phyloP scores from a whole-genome alignment of 768 basidiomycete species.

The Russula sp. region DNA sequence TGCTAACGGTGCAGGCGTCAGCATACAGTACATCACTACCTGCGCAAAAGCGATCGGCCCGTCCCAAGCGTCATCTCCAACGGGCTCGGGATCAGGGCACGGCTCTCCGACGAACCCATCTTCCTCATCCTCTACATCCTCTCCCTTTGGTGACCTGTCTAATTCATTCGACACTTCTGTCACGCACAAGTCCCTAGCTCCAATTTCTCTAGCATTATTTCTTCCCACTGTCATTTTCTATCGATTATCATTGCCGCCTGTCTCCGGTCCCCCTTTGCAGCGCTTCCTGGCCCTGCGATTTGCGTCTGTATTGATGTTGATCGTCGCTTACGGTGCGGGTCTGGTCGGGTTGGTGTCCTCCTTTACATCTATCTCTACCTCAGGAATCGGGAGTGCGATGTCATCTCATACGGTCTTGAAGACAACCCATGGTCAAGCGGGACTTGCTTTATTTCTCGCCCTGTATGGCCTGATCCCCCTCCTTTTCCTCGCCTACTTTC shows the following conservation, averaged over 20 bases:
- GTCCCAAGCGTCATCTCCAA: neutral
- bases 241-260: constrained; percentile 37
- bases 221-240: constrained; percentile 36
- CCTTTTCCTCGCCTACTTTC: constrained; percentile 29
- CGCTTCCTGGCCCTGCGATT: constrained; percentile 29
- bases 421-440: constrained; percentile 59
- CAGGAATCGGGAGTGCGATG: constrained; percentile 25
- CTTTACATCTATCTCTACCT: constrained; percentile 47
- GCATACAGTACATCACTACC: constrained; percentile 45
- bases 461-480: constrained; percentile 50
- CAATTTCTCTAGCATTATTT: constrained; percentile 41
- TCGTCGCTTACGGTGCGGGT: constrained; percentile 52
- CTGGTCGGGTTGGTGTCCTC: constrained; percentile 54
- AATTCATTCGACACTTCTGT: constrained; percentile 36
- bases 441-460: constrained; percentile 54
- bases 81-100: constrained; percentile 3
- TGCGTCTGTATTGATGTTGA: constrained; percentile 33
- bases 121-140: constrained; percentile 21
- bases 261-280: constrained; percentile 23
- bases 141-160: neutral
- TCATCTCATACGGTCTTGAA: constrained; percentile 34
- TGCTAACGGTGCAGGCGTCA: constrained; percentile 64
- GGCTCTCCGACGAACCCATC: constrained; percentile 21
- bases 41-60: constrained; percentile 43
- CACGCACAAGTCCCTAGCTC: constrained; percentile 41